Evolutionary conservation across 2,329 filamentous ascomycete species (phyloP), one percentile per base, ranked within the genome.

Genomic region (Penicillium rolfsii): DNA sequence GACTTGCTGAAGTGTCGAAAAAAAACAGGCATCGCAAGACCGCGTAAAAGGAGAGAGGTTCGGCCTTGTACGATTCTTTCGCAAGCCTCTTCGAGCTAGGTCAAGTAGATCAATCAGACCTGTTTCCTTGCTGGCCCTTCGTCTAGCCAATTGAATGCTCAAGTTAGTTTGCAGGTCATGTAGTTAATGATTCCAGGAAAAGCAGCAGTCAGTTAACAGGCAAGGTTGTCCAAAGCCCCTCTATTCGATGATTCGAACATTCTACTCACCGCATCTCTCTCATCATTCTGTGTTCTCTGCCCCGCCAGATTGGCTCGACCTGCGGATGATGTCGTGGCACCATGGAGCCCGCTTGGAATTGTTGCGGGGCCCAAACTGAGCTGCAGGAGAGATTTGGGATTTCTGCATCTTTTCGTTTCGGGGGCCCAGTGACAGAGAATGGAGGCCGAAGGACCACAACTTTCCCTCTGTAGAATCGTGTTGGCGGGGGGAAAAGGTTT

Each of bases 261-360:
- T 35, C 46, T 50, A 43, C 59, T 66, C 67, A 69, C 67, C 67
- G 67, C 63, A 65, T 57, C 50, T 64, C 50, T 64, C 64, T 66
- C 59, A 58, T 56, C 63, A 57, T 52, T 46, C n/a, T 52, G 11
- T 1, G n/a, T 4, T 45, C 41, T 22, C 70, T 68, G 71, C 65
- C 63, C 64, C 59, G 61, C 62, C 61, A 68, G 63, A 64, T 67
- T 67, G 66, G 68, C 61, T 68, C 60, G 60, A 63, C 62, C 65
- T 67, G 67, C 65, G 64, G 62, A 67, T 33, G 70, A 68, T 74
- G 71, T 73, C 72, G 72, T 75, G 73, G 73, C 72, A 71, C 73
- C 72, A 74, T 52, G 73, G 61, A 66, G 62, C 55, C 46, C 54
- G n/a, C 52, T n/a, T 33, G 36, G 58, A 22, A 45, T 40, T 12